A percentile compares a stretch with the other conserved stretches of the same genome.
Conservation (phyloP, 306 rosid species). For the Quercus suber region DNA sequence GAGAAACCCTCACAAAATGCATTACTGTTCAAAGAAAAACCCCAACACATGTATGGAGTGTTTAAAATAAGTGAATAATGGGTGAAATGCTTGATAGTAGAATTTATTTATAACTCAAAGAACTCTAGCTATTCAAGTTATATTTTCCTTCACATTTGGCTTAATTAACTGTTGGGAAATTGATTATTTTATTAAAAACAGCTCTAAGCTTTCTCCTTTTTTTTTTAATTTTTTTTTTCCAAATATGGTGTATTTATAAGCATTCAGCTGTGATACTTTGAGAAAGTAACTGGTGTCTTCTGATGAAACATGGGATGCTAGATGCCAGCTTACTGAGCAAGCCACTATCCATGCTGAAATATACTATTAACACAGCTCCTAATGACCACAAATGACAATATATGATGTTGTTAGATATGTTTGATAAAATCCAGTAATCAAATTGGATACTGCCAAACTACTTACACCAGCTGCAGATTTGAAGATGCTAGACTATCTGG, state of each 20-base stretch:
- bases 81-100: background rate
- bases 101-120: background rate
- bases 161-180: background rate
- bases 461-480: constrained; percentile 86
- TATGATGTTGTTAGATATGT: background rate
- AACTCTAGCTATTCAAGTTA: background rate
- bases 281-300: background rate
- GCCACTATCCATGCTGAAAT: background rate
- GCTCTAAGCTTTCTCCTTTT: background rate
- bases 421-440: background rate
- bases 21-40: background rate
- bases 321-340: background rate
- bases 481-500: constrained; percentile 72
- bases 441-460: constrained; percentile 22
- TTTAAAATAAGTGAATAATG: no score
- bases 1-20: background rate
- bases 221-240: background rate
- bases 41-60: background rate
- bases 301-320: background rate
- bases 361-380: background rate
- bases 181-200: background rate
- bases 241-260: background rate
- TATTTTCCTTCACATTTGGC: background rate
- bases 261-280: background rate
- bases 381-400: background rate